Evolutionary conservation across 2,329 filamentous ascomycete genomes (phyloP).

Genomic region (Albifimbria verrucaria): DNA sequence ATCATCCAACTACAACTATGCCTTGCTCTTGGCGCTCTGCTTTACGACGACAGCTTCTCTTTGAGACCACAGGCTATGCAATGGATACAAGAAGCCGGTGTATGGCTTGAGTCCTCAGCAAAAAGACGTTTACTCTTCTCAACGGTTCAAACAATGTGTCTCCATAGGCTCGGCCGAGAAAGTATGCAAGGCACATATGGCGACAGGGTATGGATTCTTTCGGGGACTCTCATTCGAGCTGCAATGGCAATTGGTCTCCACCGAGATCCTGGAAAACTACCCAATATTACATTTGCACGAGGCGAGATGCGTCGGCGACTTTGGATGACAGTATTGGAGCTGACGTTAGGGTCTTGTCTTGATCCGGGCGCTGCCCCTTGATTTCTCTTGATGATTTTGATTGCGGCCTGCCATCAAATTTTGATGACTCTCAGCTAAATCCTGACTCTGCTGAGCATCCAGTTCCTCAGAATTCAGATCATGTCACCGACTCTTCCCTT

Average conservation of each 20-base stretch:
- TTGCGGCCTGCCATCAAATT: not conserved
- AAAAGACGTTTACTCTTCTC: conserved; percentile 4
- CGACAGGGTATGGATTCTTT: not conserved
- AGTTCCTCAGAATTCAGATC: not conserved
- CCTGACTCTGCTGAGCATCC: not conserved
- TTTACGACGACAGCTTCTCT: conserved; percentile 16
- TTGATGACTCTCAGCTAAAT: not conserved
- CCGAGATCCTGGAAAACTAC: conserved; percentile 25
- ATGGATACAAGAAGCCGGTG: conserved; percentile 18
- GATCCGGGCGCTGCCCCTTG: not conserved
- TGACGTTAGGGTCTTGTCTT: conserved; percentile 3
- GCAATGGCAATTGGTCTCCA: conserved; percentile 31
- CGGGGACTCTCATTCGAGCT: conserved; percentile 9
- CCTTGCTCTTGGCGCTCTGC: conserved; percentile 14
- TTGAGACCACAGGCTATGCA: conserved; percentile 9
- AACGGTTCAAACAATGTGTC: not conserved
- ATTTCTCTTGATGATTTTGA: not conserved
- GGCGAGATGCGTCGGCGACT: conserved; percentile 28
- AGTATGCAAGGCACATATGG: not conserved
- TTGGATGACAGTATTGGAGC: conserved; percentile 22
- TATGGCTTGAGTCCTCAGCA: conserved; percentile 16
- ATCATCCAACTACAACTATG: conserved; percentile 15
- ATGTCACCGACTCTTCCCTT: not conserved
- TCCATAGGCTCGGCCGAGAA: not conserved
- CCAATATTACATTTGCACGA: conserved; percentile 19